Conservation (phyloP, 2,329 filamentous ascomycete genomes). For the Alternaria sp. region DNA sequence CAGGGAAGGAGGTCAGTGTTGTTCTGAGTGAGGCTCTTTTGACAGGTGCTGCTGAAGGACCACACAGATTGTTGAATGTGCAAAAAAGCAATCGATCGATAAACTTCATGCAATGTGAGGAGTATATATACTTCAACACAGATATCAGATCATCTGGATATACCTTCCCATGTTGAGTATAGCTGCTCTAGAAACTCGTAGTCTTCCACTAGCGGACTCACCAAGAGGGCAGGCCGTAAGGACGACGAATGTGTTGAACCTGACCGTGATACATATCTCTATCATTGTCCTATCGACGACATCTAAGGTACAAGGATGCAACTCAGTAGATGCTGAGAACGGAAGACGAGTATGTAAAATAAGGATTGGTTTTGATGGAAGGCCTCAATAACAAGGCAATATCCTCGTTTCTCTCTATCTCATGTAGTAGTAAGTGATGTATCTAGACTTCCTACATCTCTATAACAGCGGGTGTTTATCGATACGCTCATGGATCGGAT, state of each 20-base stretch:
- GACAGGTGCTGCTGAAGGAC: neutral
- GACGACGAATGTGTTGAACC: too few species aligned
- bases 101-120: too few species aligned
- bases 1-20: neutral
- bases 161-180: neutral
- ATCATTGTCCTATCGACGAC: too few species aligned
- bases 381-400: neutral
- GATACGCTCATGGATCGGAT: neutral
- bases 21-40: constrained; percentile 1
- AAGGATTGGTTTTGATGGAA: neutral
- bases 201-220: too few species aligned
- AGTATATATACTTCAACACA: too few species aligned
- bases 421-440: neutral
- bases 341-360: neutral
- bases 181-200: too few species aligned
- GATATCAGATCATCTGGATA: constrained; percentile 1
- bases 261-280: too few species aligned
- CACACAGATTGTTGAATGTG: neutral
- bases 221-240: too few species aligned
- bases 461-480: neutral
- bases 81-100: too few species aligned
- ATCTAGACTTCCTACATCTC: neutral
- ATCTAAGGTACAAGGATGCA: neutral
- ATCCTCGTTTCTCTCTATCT: neutral
- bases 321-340: constrained; percentile 5